Base-by-base conservation (phyloP, 2,329 filamentous ascomycete species). In the Pseudocercospora fuligena region DNA sequence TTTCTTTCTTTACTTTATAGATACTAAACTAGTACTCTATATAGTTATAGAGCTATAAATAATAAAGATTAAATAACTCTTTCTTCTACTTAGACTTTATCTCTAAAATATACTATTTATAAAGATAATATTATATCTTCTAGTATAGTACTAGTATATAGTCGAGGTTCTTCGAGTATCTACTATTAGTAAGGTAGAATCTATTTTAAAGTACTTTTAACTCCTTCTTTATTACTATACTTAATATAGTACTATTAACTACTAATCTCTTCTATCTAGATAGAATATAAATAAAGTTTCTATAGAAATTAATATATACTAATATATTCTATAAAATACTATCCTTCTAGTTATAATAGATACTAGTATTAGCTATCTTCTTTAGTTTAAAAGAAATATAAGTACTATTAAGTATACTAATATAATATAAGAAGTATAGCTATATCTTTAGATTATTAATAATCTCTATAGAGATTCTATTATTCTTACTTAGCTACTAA, bases 11-110 rank as follows among this genome's bases (percentile, higher is more conserved):
- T 43, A 40, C 23, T 25, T 60, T 64, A 49, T 36, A 19, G 27
- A 60, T 64, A 64, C 54, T 49, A 59, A 64, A 64, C 5, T 23
- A 5, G 21, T 40, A 5, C 40, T 64, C 23, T 21, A 64, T 36
- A 11, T 47, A 29, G 54, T 64, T 64, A 47, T 21, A 11, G n/a
- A n/a, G n/a, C n/a, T n/a, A n/a, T n/a, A n/a, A n/a, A n/a, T n/a
- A n/a, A n/a, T n/a, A n/a, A n/a, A n/a, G n/a, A n/a, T n/a, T n/a
- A n/a, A n/a, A n/a, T n/a, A n/a, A n/a, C n/a, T n/a, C n/a, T n/a
- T n/a, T n/a, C n/a, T n/a, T n/a, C n/a, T n/a, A n/a, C n/a, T n/a
- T n/a, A n/a, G n/a, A n/a, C n/a, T n/a, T n/a, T n/a, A n/a, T n/a
- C n/a, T n/a, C n/a, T n/a, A n/a, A n/a, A n/a, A n/a, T n/a, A n/a